Evolutionary conservation across 208 protist genomes (phyloP).

Genomic region (Borovskyia barvae): DNA sequence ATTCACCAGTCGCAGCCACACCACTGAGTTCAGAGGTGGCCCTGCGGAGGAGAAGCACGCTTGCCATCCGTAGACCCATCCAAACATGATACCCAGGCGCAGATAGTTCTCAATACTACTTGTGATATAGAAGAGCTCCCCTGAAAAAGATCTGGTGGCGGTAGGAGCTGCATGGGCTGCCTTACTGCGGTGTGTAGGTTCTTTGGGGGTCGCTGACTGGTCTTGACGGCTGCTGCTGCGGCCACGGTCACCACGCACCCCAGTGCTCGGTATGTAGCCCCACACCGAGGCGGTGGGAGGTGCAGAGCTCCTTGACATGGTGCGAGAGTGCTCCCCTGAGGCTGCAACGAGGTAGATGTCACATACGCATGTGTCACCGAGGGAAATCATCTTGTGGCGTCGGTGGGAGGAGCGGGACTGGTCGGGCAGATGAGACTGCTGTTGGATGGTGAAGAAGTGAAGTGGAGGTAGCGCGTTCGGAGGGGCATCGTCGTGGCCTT

Average conservation of each 20-base stretch:
- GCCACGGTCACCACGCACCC: too few relatives aligned
- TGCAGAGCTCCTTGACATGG: neutral
- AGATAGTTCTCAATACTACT: conserved; percentile 53
- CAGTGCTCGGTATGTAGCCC: conserved; percentile 16
- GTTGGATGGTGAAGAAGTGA: conserved; percentile 22
- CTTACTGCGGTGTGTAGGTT: too few relatives aligned
- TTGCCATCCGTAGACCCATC: conserved; percentile 82
- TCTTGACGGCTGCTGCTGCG: too few relatives aligned
- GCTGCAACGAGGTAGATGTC: conserved; percentile 22
- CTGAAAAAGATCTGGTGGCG: too few relatives aligned
- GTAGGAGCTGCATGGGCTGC: too few relatives aligned
- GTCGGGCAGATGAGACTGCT: conserved; percentile 7
- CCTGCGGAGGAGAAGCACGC: conserved; percentile 53
- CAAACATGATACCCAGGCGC: conserved; percentile 50
- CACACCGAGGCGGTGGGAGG: conserved; percentile 9
- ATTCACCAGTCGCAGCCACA: conserved; percentile 56
- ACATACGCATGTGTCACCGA: conserved; percentile 17
- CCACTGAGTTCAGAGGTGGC: conserved; percentile 39
- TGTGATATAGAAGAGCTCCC: conserved; percentile 67
- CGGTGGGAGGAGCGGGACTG: conserved; percentile 6
- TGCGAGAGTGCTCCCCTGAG: neutral
- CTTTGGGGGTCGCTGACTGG: too few relatives aligned
- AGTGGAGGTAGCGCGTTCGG: conserved; percentile 1
- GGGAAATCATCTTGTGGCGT: conserved; percentile 6
- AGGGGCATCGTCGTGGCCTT: neutral